A percentile compares a stretch with the other conserved stretches of the same genome.
phyloP scores from a whole-genome alignment of 1,139 yeast species.

The Pichia sp. region DNA sequence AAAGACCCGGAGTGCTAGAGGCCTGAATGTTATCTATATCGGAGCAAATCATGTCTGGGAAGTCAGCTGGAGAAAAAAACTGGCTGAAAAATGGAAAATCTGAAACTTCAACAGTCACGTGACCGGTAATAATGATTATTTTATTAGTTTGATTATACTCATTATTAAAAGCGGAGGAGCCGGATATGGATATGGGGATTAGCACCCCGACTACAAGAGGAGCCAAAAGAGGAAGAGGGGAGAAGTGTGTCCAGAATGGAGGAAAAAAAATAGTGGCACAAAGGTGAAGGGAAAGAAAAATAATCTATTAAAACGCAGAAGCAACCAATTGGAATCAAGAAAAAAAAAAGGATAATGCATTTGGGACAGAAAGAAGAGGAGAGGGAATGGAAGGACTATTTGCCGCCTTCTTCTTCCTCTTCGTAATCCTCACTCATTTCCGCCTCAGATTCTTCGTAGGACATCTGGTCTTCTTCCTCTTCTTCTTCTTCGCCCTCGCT shows the following conservation, averaged over 20 bases:
- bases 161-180: not conserved
- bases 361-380: not conserved
- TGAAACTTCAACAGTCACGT: not conserved
- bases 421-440: constrained; percentile 36
- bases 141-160: not conserved
- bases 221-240: not conserved
- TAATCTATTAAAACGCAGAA: constrained; percentile 5
- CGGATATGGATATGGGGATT: not conserved
- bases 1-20: not conserved
- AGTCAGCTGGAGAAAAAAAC: not conserved
- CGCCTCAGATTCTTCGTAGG: constrained; percentile 37
- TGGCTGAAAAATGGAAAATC: not conserved
- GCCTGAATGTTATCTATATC: not conserved
- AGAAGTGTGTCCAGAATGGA: not conserved
- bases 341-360: not conserved
- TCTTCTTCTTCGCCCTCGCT: constrained; percentile 27
- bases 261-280: not conserved
- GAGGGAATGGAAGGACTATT: not conserved
- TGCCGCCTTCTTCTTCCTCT: constrained; percentile 28
- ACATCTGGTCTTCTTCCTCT: constrained; percentile 39
- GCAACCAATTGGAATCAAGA: constrained; percentile 1
- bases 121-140: not conserved
- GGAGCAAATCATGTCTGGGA: not conserved
- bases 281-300: not conserved
- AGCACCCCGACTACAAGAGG: not conserved